Evolutionary conservation across 2,329 filamentous ascomycete genomes (phyloP).

Genomic region (Trichoderma polysporum): DNA sequence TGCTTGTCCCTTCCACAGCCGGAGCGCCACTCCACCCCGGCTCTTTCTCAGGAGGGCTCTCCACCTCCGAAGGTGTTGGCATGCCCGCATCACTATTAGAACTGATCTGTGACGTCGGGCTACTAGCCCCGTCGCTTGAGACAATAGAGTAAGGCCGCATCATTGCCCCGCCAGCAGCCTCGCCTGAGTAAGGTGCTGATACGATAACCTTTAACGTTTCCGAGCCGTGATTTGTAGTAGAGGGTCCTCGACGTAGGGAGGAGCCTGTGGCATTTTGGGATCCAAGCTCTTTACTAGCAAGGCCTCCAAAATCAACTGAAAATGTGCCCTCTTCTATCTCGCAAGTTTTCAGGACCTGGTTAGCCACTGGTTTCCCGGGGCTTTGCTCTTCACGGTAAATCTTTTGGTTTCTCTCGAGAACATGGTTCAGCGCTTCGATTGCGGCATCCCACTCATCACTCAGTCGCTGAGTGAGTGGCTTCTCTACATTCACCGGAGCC

Average conservation of each 20-base stretch:
- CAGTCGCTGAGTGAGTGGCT: constrained; percentile 38
- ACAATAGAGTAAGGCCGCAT: constrained; percentile 28
- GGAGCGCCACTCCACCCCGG: constrained; percentile 30
- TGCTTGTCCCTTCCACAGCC: constrained; percentile 22
- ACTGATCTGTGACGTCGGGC: constrained; percentile 36
- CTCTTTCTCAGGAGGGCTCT: constrained; percentile 29
- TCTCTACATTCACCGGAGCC: constrained; percentile 29
- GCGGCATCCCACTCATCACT: constrained; percentile 42
- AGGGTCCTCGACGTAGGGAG: neutral
- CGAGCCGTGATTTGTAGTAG: constrained; percentile 5
- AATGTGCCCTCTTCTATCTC: constrained; percentile 26
- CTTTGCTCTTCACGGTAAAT: constrained; percentile 28
- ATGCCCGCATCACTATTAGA: constrained; percentile 29
- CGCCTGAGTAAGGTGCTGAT: constrained; percentile 9
- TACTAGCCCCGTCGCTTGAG: constrained; percentile 39
- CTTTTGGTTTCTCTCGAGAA: constrained; percentile 39
- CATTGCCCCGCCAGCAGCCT: neutral
- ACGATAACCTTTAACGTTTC: constrained; percentile 19
- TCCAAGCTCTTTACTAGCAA: constrained; percentile 36
- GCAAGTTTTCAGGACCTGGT: constrained; percentile 24
- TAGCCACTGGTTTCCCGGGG: neutral
- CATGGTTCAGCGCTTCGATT: constrained; percentile 33
- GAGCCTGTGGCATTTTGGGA: constrained; percentile 28
- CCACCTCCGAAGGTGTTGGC: constrained; percentile 40
- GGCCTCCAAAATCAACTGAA: constrained; percentile 38